Conservation (phyloP, 2,329 filamentous ascomycete genomes). For the Ceratocystis smalleyi region DNA sequence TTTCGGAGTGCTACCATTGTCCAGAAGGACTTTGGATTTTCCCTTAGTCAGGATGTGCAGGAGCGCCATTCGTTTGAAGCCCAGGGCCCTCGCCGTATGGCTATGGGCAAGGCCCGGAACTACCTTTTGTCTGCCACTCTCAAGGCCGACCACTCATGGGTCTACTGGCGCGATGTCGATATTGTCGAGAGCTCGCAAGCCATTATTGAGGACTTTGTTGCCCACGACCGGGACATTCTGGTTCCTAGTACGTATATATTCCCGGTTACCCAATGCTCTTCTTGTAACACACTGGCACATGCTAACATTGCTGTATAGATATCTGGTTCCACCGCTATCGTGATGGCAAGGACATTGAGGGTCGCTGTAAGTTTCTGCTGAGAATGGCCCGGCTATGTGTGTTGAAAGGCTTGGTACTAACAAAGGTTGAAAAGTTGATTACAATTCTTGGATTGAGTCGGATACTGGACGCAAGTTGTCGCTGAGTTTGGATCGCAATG, state of each 20-base stretch:
- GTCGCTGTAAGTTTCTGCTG: constrained; percentile 55
- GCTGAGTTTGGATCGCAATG: constrained; percentile 58
- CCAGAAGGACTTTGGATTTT: constrained; percentile 76
- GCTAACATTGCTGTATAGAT: constrained; percentile 37
- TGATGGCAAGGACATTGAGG: constrained; percentile 74
- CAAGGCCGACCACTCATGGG: constrained; percentile 92
- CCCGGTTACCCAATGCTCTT: neutral
- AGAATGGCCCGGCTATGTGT: neutral
- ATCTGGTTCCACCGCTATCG: constrained; percentile 89
- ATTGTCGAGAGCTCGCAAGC: constrained; percentile 77
- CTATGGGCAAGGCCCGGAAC: constrained; percentile 80
- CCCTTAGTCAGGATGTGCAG: constrained; percentile 61
- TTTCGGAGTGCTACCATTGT: constrained; percentile 77
- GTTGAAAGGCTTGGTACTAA: constrained; percentile 17
- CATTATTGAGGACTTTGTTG: constrained; percentile 89
- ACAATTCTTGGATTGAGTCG: constrained; percentile 97
- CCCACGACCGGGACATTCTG: constrained; percentile 80
- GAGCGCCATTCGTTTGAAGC: constrained; percentile 74
- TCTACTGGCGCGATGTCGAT: constrained; percentile 96
- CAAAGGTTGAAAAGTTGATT: constrained; percentile 53
- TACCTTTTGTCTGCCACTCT: constrained; percentile 72
- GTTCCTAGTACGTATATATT: constrained; percentile 63
- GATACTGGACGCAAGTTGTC: constrained; percentile 64
- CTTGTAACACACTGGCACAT: neutral
- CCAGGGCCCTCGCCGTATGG: constrained; percentile 78